These are phyloP conservation scores for Panicum virgatum DNA, from an alignment of 202 grass and related monocot species.

Conservation along the genomic window DNA sequence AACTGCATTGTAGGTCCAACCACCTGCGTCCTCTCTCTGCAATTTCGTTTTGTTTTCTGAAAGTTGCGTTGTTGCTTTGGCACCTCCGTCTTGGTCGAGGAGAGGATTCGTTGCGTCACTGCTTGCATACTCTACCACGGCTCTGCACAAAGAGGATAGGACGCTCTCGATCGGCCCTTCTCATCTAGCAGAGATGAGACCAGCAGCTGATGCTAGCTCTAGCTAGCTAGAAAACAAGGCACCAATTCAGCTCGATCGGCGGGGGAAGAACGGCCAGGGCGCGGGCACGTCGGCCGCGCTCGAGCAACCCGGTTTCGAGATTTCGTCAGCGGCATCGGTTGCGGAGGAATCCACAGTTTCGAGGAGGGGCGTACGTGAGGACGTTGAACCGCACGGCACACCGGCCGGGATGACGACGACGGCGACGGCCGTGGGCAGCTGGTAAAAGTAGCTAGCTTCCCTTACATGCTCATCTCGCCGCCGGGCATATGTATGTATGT, in stretches of 20 bases:
- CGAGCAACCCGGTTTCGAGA: not conserved
- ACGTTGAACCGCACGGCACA: constrained; percentile 34
- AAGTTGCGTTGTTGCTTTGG: constrained; percentile 13
- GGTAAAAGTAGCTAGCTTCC: not conserved
- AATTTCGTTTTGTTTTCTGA: not conserved
- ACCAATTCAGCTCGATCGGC: not conserved
- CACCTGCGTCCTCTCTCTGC: constrained; percentile 4
- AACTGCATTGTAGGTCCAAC: constrained; percentile 35
- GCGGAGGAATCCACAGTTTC: constrained; percentile 26
- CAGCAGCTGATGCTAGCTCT: too few species aligned
- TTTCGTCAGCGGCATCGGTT: constrained; percentile 32
- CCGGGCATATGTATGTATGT: too few species aligned
- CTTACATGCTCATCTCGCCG: not conserved
- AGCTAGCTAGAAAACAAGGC: constrained; percentile 13
- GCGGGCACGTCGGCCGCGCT: not conserved
- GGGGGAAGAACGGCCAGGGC: constrained; percentile 19
- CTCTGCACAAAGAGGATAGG: not conserved
- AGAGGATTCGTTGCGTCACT: constrained; percentile 5
- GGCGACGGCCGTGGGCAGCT: not conserved
- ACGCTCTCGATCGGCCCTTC: too few species aligned
- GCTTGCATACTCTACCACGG: constrained; percentile 34
- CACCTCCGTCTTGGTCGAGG: not conserved
- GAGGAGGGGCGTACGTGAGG: constrained; percentile 22
- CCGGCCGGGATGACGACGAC: not conserved
- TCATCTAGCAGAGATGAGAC: too few species aligned